Conservation (phyloP, 2,329 filamentous ascomycete genomes). For the Colletotrichum spaethianum region DNA sequence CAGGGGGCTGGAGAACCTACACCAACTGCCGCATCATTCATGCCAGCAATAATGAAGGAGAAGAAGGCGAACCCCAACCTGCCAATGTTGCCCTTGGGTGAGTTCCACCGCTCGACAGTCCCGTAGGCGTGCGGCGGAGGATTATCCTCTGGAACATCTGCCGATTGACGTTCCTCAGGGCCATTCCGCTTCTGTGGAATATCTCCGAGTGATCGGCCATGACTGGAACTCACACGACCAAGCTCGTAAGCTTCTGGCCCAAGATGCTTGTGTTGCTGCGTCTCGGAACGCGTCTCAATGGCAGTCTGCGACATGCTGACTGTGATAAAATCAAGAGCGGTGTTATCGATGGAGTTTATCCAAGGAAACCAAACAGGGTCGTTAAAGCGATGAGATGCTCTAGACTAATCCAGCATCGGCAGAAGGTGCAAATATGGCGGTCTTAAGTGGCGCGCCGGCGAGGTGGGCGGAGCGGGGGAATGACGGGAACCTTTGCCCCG, state of each 20-base stretch:
- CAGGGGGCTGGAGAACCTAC: conserved; percentile 51
- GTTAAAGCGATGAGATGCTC: background rate
- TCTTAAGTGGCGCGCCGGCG: background rate
- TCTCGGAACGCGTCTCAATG: conserved; percentile 30
- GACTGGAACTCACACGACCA: conserved; percentile 15
- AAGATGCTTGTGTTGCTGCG: conserved; percentile 14
- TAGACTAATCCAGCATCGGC: no score
- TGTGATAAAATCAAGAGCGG: background rate
- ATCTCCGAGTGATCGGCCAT: background rate
- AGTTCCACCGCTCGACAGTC: conserved; percentile 52
- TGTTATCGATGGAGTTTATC: background rate
- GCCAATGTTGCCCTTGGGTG: conserved; percentile 50
- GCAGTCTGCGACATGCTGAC: conserved; percentile 40
- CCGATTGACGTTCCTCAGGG: conserved; percentile 17
- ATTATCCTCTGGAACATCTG: background rate
- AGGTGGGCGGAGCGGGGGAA: conserved; percentile 8
- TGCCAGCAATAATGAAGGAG: conserved; percentile 72
- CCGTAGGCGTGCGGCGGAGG: conserved; percentile 32
- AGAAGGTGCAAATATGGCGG: background rate
- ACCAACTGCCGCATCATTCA: conserved; percentile 75
- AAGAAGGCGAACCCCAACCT: conserved; percentile 63
- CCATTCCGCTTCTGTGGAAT: conserved; percentile 11
- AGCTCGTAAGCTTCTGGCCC: conserved; percentile 33
- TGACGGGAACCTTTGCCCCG: background rate
- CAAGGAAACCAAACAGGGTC: background rate